Base-by-base conservation (phyloP, 805 yeast species). In the Lipomyces yamanashiensis region DNA sequence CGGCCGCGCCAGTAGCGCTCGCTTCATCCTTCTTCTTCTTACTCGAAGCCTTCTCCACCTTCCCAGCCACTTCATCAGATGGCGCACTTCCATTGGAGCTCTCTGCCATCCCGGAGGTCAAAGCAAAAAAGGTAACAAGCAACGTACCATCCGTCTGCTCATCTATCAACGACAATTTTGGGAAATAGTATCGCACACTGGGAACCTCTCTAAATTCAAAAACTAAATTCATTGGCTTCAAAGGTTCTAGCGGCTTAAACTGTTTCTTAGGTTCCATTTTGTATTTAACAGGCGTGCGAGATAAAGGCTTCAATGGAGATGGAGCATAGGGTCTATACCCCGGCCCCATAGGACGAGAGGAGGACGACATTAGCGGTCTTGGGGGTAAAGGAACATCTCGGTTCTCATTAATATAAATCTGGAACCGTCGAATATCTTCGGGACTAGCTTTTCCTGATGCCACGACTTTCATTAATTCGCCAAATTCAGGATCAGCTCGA, bases 391-490 rank as follows among this genome's bases (percentile, higher is more conserved):
- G 54, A 9, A 43, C 59, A 13, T 41, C 56, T 13, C 50, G 49
- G 49, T 59, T 40, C 59, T 85, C 80, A 63, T 85, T 86, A 61
- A 93, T 91, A 70, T 89, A 89, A 21, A 83, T 86, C 74, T 92
- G 96, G 74, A 93, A 93, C 52, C 84, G 86, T 28, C 84, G 78
- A 17, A 93, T 88, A 74, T 91, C 93, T 7, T 82, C 86, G 5
- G 84, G 82, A 0, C 85, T 74, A 0, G 97, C 97, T 28, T 80
- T 81, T 4, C 96, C 96, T 61, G 87, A 83, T 0, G 98, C 98
- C 1, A 93, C 97, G 5, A 82, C 83, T 66, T 87, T 86, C 97
- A 93, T 92, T 58, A 93, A 77, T 0, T 82, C 76, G 67, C 86
- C 88, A 55, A 93, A 76, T 4, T 86, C 81, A 0, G 85, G 81